Percentiles rank a stretch among this genome's conserved stretches.
Conservation (phyloP, 129 eudicot genomes). For the Dittrichia graveolens region DNA sequence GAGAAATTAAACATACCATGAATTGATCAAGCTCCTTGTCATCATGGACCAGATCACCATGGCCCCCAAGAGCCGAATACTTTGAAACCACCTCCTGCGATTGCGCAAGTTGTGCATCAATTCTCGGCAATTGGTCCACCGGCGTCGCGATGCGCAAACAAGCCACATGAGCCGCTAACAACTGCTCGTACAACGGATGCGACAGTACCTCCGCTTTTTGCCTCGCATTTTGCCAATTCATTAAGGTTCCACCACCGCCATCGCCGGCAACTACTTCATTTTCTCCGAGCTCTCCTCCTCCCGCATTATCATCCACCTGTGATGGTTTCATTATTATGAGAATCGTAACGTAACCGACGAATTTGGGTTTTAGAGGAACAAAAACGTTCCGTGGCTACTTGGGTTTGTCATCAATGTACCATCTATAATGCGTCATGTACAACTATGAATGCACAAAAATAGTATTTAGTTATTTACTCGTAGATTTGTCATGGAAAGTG, state of each 20-base stretch:
- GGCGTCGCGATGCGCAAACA: constrained; percentile 87
- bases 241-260: constrained; percentile 27
- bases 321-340: constrained; percentile 32
- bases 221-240: constrained; percentile 70
- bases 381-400: constrained; percentile 25
- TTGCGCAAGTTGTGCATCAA: constrained; percentile 85
- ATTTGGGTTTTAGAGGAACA: constrained; percentile 16
- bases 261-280: constrained; percentile 33
- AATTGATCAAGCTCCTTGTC: constrained; percentile 89
- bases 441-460: constrained; percentile 7
- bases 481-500: not conserved
- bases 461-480: no score
- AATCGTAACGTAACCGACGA: not conserved
- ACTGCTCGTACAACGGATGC: constrained; percentile 80
- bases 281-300: constrained; percentile 39
- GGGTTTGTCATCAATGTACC: constrained; percentile 16
- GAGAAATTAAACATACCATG: constrained; percentile 47
- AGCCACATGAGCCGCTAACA: constrained; percentile 82
- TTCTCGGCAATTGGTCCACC: constrained; percentile 89
- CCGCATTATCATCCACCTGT: constrained; percentile 24
- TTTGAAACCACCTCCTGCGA: constrained; percentile 84
- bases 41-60: constrained; percentile 46
- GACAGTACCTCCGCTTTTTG: constrained; percentile 61
- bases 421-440: not conserved
- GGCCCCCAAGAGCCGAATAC: constrained; percentile 56